Base-by-base conservation (phyloP, 2,329 filamentous ascomycete species). In the Aspergillus aculeatus region DNA sequence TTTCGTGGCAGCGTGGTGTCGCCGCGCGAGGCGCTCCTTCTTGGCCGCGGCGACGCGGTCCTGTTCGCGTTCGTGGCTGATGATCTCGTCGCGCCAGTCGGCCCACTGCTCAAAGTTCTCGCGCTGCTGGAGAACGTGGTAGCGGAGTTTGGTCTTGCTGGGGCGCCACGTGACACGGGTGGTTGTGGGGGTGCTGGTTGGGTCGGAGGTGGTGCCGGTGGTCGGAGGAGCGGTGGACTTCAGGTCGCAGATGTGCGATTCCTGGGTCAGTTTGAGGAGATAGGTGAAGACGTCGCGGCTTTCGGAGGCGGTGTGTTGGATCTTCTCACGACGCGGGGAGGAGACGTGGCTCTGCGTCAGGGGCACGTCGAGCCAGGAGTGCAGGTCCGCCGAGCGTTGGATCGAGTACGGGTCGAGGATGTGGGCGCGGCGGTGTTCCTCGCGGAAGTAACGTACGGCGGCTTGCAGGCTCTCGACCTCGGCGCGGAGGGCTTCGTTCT, bases 81-180 rank as follows among this genome's bases (percentile, higher is more conserved):
- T 75, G 54, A 79, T 73, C 23, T 78, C 77, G 26, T 77, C 70
- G 56, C 73, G 73, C 77, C 77, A 78, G 66, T 78, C 75, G 16
- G 74, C 69, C 77, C 79, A 80, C 58, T 76, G 76, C 62, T 80
- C 77, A 62, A 78, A 78, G 50, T 79, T 72, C 61, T 80, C 78
- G 35, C 78, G 76, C 55, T 79, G 78, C 44, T 74, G 73, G 6
- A 80, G 73, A 5, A 78, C 71, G 59, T 77, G 76, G 63, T 80
- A 80, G 10, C 74, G 71, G 19, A 77, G 73, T 29, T 77, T 78
- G 21, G 76, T 73, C 54, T 78, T 78, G 3, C 74, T 66, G 7
- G 78, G 75, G 23, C 78, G 74, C 77, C 78, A 79, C 23, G 70
- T 66, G 12, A 69, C 66, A 51, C 73, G 75, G 57, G 66, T 73